A percentile compares a stretch with the other conserved stretches of the same genome.
These are phyloP conservation scores for Sanghuangporus weigelae DNA, from an alignment of 1,284 basidiomycete species.

Conservation along the genomic window DNA sequence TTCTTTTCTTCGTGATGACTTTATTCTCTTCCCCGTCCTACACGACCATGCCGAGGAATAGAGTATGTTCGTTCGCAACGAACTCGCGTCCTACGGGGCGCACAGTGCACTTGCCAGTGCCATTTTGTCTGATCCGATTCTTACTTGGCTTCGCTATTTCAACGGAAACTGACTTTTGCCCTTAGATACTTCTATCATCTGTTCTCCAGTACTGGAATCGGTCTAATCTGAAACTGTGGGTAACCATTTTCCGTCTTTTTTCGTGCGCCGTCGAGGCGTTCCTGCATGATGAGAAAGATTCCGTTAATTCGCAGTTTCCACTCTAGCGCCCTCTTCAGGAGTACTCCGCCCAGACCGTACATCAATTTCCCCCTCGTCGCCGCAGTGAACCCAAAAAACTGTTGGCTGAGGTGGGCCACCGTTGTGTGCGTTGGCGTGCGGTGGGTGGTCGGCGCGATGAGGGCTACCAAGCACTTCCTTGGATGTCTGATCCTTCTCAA, in stretches of 20 bases:
- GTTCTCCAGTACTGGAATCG: neutral
- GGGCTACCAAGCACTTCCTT: constrained; percentile 56
- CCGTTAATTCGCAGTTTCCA: constrained; percentile 76
- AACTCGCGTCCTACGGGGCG: constrained; percentile 52
- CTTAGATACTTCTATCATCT: constrained; percentile 9
- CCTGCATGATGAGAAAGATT: constrained; percentile 49
- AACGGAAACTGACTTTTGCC: constrained; percentile 17
- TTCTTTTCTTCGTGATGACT: constrained; percentile 47
- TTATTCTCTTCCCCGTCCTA: constrained; percentile 84
- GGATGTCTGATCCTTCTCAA: constrained; percentile 55
- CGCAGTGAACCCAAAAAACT: constrained; percentile 64
- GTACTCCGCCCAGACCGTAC: constrained; percentile 67
- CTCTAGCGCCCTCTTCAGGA: constrained; percentile 58
- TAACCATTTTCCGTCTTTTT: neutral
- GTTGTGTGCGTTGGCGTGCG: constrained; percentile 57
- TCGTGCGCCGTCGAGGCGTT: neutral
- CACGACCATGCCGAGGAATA: constrained; percentile 72
- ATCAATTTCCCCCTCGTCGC: constrained; percentile 51
- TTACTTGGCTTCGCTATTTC: constrained; percentile 9
- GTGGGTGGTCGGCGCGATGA: constrained; percentile 55
- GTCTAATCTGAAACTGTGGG: neutral
- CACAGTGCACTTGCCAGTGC: constrained; percentile 80
- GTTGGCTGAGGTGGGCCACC: constrained; percentile 56
- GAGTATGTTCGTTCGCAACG: constrained; percentile 69
- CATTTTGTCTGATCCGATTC: constrained; percentile 61